phyloP scores from a whole-genome alignment of 78 protist genomes.

The Polysphondylium violaceum region DNA sequence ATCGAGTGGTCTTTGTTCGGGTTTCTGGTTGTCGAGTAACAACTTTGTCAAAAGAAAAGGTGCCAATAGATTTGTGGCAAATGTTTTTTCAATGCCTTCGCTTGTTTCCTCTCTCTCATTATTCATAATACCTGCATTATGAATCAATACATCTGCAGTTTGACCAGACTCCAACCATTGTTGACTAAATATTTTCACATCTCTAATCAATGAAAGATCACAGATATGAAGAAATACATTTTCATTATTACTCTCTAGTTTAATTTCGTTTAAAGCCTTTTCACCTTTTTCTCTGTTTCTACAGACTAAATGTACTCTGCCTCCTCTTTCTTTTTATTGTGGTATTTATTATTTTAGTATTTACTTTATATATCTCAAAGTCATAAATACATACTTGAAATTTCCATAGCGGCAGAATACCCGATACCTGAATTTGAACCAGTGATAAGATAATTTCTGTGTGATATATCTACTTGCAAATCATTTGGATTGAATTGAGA shows the following conservation, averaged over 20 bases:
- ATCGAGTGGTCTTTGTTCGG: not conserved
- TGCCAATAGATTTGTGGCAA: slow-evolving; percentile 53
- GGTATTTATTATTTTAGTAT: not conserved
- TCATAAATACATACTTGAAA: slow-evolving; percentile 21
- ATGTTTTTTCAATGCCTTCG: slow-evolving; percentile 37
- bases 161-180: not conserved
- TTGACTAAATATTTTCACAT: slow-evolving; percentile 1
- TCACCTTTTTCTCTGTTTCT: slow-evolving; percentile 61
- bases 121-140: slow-evolving; percentile 71
- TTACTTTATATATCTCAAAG: not conserved
- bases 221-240: slow-evolving; percentile 7
- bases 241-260: not conserved
- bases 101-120: not conserved
- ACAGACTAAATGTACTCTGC: slow-evolving; percentile 57
- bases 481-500: slow-evolving; percentile 4
- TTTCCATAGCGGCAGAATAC: slow-evolving; percentile 15
- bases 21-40: not conserved
- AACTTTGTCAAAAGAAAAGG: slow-evolving; percentile 28
- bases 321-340: slow-evolving; percentile 25
- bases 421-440: slow-evolving; percentile 68
- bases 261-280: slow-evolving; percentile 39
- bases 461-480: not conserved
- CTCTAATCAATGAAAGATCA: slow-evolving; percentile 8
- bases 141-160: slow-evolving; percentile 16
- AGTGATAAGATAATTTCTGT: slow-evolving; percentile 27